Evolutionary conservation across 1,284 basidiomycete genomes (phyloP), one percentile per base, ranked within the genome.

Genomic region (Cutaneotrichosporon cyanovorans): DNA sequence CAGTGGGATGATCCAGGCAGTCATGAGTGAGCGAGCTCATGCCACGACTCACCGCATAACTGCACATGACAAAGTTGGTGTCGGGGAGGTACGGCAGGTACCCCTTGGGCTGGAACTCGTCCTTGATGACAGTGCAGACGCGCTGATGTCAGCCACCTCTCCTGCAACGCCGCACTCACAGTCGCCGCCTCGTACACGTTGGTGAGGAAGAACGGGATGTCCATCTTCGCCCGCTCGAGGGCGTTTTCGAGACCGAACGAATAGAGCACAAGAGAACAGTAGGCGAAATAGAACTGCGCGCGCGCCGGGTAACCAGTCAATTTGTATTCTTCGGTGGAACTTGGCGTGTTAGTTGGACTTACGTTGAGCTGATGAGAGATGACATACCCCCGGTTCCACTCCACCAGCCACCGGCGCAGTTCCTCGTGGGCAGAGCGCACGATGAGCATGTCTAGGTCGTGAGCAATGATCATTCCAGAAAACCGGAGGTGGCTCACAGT

Each of bases 221-320:
- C 69, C 61, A 66, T 64, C 43, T 66, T 67, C 22, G 63, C 58
- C n/a, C 68, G 45, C 55, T 93, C 90, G 45, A 95, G 74, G 3
- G 92, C 87, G 62, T 93, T 87, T 69, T 97, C 91, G 45, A 97
- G 76, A 3, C 92, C 91, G 60, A 96, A 97, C 7, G 90, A 92
- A 66, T 95, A 92, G 57, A 96, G 75, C 19, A 91, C 85, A 37
- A 93, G 77, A 66, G 83, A 81, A 23, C 84, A 81, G 63, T 93
- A 92, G 63, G 87, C 79, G 71, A 79, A 85, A 67, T 87, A 89
- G 65, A 89, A 90, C 55, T 79, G 75, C 16, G 79, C 77, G 34
- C 65, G 56, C 18, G 55, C 59, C 32, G 58, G 57, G 51, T 63
- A 68, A 2, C 20, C 36, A 10, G 25, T 28, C 25, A 37, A 11